Base-by-base conservation (phyloP, 345 rosid genomes). In the Aquilaria yunnanensis region DNA sequence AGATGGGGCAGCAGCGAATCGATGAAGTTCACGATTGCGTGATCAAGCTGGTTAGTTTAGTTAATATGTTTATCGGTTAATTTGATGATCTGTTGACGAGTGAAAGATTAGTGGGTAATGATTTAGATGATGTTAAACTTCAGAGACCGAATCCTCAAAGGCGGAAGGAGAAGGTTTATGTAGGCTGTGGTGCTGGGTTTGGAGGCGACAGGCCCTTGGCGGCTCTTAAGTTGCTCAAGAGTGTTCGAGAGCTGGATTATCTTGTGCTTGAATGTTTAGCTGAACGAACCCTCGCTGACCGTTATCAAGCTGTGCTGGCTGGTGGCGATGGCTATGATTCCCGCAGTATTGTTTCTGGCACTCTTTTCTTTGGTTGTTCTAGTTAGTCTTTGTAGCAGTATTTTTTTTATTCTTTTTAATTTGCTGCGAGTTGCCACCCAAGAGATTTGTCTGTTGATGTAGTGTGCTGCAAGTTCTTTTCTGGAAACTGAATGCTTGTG, bases 171-270 rank as follows among this genome's bases (percentile, higher is more conserved):
- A 80, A 78, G 70, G 93, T 89, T 33, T 76, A 64, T 71, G 75
- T 89, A 29, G 98, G 98, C 47, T 92, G 98, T 63, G 96, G 98
- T n/a, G 96, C 98, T 72, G 96, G 96, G 48, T 92, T 92, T 72
- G 91, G 80, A 41, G 96, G 98, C 12, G 93, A 89, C 78, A 77
- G 98, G 68, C 90, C 96, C 51, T 5, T 63, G 54, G 93, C 91
- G 0, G 96, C 96, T 47, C 82, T 84, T 23, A 92, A 84, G 82
- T 68, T 92, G 81, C 96, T 92, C 56, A 78, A 77, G 70, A 75
- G 92, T 67, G 93, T 83, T 31, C 57, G 74, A 59, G 73, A 81
- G 68, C 73, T 92, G 11, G 60, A 92, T 60, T 89, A 92, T 76
- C 80, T 92, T 23, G 93, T 92, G 9, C 98, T 92, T 49, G 98